Base-by-base conservation (phyloP, 371 early-diverging fungal genomes). In the Sporodiniella umbellata region DNA sequence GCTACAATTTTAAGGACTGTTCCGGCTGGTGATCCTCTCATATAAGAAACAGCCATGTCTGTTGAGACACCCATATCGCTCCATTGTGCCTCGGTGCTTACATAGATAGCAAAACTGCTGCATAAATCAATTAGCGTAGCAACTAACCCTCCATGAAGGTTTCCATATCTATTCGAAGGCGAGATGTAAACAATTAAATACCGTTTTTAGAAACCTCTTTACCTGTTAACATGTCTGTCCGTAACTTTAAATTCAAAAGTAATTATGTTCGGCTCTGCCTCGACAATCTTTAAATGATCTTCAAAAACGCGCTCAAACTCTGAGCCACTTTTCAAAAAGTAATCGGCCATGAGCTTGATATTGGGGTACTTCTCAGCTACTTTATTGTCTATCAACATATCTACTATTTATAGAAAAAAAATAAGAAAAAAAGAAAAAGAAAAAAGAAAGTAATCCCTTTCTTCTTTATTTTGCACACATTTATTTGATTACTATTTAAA, bases 51-150 rank as follows among this genome's bases (percentile, higher is more conserved):
- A 0, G 58, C 40, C 17, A 75, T 45, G 37, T 75, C 72, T 1
- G 68, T 70, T 0, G 76, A 72, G 14, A 75, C 49, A 17, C 76
- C 76, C 43, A 68, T 45, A 30, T 53, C 18, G 5, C 38, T 33
- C 69, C 71, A 71, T 26, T 48, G 33, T 37, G 48, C 61, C 46
- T 61, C 66, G 33, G 58, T 51, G 30, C 45, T 35, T 2, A 57
- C 48, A 8, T 58, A 11, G 4, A 72, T 24, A 6, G 76, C 64
- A 49, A 67, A 60, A 43, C 70, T 70, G 51, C 66, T 69, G 33
- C 76, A 75, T n/a, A 68, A 51, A 54, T 75, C 76, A 35, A 75
- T 72, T 45, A 68, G 28, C 0, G 72, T 70, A 47, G 76, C 76
- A 7, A 70, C 66, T 15, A 70, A 67, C 8, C 76, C 76, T 42